Percentiles rank a stretch among this genome's conserved stretches.
Conservation (phyloP, 257 asterid species). For the Nyctanthes arbortristis region DNA sequence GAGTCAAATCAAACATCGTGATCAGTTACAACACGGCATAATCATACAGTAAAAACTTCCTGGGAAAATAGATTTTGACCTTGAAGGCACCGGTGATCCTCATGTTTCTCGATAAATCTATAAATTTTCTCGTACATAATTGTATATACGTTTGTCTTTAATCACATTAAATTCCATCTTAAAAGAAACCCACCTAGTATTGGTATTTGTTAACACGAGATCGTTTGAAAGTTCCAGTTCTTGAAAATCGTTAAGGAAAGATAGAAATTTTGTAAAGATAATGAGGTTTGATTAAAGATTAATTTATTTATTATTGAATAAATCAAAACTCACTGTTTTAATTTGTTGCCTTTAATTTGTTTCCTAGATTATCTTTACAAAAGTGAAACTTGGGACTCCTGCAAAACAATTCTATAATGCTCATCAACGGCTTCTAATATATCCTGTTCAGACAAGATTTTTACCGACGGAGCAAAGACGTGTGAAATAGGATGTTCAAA, state of each 20-base stretch:
- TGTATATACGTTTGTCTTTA: neutral
- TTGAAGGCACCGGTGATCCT: conserved; percentile 91
- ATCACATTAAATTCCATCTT: neutral
- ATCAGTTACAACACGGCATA: conserved; percentile 73
- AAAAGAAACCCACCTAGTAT: too few species aligned
- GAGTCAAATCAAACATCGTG: conserved; percentile 68
- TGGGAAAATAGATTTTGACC: conserved; percentile 80
- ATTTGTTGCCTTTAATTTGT: conserved; percentile 18
- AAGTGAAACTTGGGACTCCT: conserved; percentile 83
- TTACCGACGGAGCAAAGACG: conserved; percentile 60
- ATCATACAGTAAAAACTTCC: conserved; percentile 58
- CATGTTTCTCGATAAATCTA: conserved; percentile 72
- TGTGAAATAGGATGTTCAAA: conserved; percentile 68
- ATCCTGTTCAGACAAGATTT: conserved; percentile 81
- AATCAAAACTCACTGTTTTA: neutral
- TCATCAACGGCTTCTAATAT: conserved; percentile 59
- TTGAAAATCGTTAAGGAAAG: too few species aligned
- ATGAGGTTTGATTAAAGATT: too few species aligned
- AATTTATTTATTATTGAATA: too few species aligned
- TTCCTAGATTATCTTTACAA: conserved; percentile 77
- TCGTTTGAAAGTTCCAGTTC: too few species aligned
- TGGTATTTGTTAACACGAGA: too few species aligned
- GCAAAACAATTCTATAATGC: conserved; percentile 77
- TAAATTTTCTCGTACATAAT: neutral
- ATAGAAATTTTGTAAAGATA: too few species aligned